Conservation (phyloP, 1,284 basidiomycete species). For the Pterulicium gracile region DNA sequence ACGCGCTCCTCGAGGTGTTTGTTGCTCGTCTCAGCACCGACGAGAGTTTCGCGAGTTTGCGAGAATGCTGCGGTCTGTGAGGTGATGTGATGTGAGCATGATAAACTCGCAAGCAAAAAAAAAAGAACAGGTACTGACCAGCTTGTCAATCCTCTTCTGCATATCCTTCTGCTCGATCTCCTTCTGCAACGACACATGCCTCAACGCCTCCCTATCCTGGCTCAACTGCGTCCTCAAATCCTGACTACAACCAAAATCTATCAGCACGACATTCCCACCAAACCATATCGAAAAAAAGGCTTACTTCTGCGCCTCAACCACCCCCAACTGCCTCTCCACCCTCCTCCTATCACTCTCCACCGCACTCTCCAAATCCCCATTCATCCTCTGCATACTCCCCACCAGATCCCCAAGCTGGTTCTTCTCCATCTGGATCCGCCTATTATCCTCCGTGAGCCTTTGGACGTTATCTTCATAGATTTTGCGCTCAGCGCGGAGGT, state of each 20-base stretch:
- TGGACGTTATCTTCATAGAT: constrained; percentile 88
- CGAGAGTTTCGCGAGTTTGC: constrained; percentile 62
- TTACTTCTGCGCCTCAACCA: constrained; percentile 71
- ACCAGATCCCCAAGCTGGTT: constrained; percentile 80
- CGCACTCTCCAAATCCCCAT: constrained; percentile 75
- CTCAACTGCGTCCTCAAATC: constrained; percentile 68
- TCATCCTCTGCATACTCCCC: constrained; percentile 82
- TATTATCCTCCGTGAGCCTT: constrained; percentile 80
- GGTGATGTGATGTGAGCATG: not conserved
- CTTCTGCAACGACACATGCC: constrained; percentile 63
- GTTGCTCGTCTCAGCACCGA: constrained; percentile 71
- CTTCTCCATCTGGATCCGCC: constrained; percentile 67
- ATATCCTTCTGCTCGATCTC: constrained; percentile 76
- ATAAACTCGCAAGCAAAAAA: not conserved
- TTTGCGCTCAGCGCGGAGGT: constrained; percentile 83
- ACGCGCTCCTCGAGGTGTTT: constrained; percentile 73
- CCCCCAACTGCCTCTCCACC: constrained; percentile 71
- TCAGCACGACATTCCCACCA: no score
- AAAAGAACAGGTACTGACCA: constrained; percentile 33
- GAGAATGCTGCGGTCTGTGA: constrained; percentile 52
- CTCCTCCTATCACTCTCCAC: constrained; percentile 72
- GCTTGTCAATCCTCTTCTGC: constrained; percentile 63
- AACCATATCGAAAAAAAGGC: no score
- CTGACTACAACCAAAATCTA: constrained; percentile 47
- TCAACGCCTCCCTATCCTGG: constrained; percentile 71